Conservation (phyloP, 177 flowering plant species). For the Tripterygium wilfordii region DNA sequence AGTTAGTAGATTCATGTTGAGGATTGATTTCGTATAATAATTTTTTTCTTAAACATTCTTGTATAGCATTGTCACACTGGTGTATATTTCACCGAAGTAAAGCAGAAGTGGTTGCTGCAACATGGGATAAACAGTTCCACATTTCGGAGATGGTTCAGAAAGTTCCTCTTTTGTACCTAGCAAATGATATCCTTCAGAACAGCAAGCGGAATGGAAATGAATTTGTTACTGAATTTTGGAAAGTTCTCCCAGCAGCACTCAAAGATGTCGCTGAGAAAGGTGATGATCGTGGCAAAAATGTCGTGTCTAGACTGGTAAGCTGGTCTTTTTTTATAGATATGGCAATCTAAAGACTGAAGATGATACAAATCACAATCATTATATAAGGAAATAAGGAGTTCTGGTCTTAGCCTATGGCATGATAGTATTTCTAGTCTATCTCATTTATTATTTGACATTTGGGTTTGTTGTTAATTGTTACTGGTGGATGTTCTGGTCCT, state of each 20-base stretch:
- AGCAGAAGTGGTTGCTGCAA: conserved; percentile 76
- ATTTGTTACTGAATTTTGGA: conserved; percentile 87
- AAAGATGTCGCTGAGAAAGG: conserved; percentile 62
- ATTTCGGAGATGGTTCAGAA: conserved; percentile 52
- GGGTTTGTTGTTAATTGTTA: too few relatives aligned
- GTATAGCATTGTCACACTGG: conserved; percentile 88
- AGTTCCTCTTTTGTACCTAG: conserved; percentile 86
- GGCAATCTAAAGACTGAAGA: neutral
- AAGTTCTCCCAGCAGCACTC: conserved; percentile 89
- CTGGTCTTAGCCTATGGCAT: too few relatives aligned
- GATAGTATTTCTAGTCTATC: too few relatives aligned
- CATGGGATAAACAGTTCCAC: conserved; percentile 90
- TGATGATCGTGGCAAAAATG: conserved; percentile 77
- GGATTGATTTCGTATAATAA: too few relatives aligned
- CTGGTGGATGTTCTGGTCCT: too few relatives aligned
- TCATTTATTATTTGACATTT: too few relatives aligned
- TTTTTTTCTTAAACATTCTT: conserved; percentile 28
- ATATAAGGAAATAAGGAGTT: too few relatives aligned
- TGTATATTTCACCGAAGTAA: conserved; percentile 88
- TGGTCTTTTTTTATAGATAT: neutral
- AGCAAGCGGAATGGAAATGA: conserved; percentile 95
- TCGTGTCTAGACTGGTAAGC: conserved; percentile 78
- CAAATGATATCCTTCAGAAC: conserved; percentile 95
- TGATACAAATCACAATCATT: too few relatives aligned
- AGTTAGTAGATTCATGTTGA: too few relatives aligned